A percentile compares a stretch with the other conserved stretches of the same genome.
phyloP scores from a whole-genome alignment of 805 yeast genomes.

The Kregervanrija fluxuum region DNA sequence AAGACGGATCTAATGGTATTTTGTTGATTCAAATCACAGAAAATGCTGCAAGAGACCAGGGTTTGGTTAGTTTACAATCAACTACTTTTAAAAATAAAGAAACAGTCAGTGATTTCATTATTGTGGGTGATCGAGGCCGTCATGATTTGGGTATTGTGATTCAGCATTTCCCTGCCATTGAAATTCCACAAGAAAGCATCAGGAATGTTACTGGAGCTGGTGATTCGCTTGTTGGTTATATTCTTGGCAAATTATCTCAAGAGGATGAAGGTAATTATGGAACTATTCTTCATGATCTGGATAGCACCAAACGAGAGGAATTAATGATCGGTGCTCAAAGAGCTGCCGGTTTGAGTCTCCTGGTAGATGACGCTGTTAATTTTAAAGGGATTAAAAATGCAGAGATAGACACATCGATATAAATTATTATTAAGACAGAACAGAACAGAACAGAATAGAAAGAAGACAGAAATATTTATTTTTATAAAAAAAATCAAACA shows the following conservation, averaged over 20 bases:
- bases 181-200: constrained; percentile 32
- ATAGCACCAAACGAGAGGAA: constrained; percentile 12
- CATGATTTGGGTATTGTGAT: constrained; percentile 45
- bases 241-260: constrained; percentile 37
- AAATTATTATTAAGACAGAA: too few relatives aligned
- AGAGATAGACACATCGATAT: background rate
- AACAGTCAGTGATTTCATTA: constrained; percentile 10
- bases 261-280: constrained; percentile 4
- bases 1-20: constrained; percentile 63
- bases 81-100: constrained; percentile 2
- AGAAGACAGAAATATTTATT: too few relatives aligned
- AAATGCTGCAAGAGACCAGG: constrained; percentile 16
- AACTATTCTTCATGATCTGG: constrained; percentile 7
- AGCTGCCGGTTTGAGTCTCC: constrained; percentile 23
- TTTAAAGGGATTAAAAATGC: constrained; percentile 10
- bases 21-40: constrained; percentile 34
- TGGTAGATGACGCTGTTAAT: constrained; percentile 17
- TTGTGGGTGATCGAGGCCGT: constrained; percentile 17
- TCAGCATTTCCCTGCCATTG: constrained; percentile 45
- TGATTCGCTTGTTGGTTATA: constrained; percentile 66
- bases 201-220: constrained; percentile 85
- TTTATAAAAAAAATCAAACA: too few relatives aligned
- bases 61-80: background rate
- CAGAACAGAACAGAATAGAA: too few relatives aligned
- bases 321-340: constrained; percentile 19